Base-by-base conservation (phyloP, 768 basidiomycete species). In the Amanita brunnescens region DNA sequence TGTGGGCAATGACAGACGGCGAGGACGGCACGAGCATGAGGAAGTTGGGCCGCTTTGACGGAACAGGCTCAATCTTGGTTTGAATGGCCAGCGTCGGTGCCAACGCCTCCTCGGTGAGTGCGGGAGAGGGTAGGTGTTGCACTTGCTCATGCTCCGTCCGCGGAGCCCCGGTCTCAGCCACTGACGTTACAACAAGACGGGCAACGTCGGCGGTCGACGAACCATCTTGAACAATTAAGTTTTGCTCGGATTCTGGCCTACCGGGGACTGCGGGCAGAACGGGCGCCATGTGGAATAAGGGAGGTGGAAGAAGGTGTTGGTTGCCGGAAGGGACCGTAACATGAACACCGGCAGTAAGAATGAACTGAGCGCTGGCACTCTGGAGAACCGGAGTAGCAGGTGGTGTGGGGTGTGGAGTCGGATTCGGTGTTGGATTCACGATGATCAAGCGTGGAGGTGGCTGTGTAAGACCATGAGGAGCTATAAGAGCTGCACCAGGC, bases 381-480 rank as follows among this genome's bases (percentile, higher is more conserved):
- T 33, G 33, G n/a, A 75, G 58, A 46, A 72, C 61, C 7, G 85
- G 87, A 1, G 85, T 86, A 1, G 80, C 75, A 2, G 87, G 88
- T 6, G 88, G 87, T 1, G 88, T 90, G 1, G 86, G 87, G 62
- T 86, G 83, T 0, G 83, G 83, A 0, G 83, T 83, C 1, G 83
- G 85, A 56, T 83, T 83, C 2, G 86, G 87, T 0, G 87, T 88
- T 14, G 87, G 85, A 57, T 84, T 81, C 7, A 88, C 80, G 18
- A 90, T 74, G 13, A 87, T 75, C 5, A 90, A 73, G 23, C 74
- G 71, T 12, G 82, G 83, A 29, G 77, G 59, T 49, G 65, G 54
- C 53, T 57, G 55, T 23, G 49, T 43, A 34, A 41, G 34, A 20
- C 40, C 43, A 39, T 46, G 53, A 37, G 56, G 44, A 37, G 54